Evolutionary conservation across 768 basidiomycete species (phyloP).

Genomic region (Xanthoconium stramineum): DNA sequence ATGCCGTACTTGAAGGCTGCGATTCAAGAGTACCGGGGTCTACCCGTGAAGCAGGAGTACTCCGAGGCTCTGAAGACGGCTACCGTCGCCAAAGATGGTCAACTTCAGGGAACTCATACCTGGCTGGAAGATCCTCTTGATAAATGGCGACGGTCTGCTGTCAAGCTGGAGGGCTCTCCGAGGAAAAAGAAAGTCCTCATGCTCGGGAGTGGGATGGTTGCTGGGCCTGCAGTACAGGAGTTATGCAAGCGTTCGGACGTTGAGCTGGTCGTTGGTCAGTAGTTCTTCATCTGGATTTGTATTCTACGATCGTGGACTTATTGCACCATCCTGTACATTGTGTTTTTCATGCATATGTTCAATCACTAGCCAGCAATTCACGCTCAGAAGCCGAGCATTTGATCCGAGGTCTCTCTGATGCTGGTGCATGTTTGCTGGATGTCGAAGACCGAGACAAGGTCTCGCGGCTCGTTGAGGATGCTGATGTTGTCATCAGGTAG

Average conservation of each 20-base stretch:
- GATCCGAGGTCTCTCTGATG: slow-evolving; percentile 43
- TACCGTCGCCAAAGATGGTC: slow-evolving; percentile 63
- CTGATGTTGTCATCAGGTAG: slow-evolving; percentile 85
- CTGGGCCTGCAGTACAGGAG: slow-evolving; percentile 80
- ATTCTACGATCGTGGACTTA: slow-evolving; percentile 13
- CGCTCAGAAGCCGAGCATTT: slow-evolving; percentile 53
- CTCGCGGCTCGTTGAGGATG: slow-evolving; percentile 48
- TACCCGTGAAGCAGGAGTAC: slow-evolving; percentile 25
- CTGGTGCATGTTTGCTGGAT: slow-evolving; percentile 56
- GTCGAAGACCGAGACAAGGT: slow-evolving; percentile 49
- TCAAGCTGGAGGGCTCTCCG: slow-evolving; percentile 1
- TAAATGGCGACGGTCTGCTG: slow-evolving; percentile 33
- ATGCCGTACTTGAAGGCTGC: slow-evolving; percentile 65
- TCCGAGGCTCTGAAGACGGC: slow-evolving; percentile 58
- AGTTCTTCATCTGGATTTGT: slow-evolving; percentile 2
- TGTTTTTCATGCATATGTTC: slow-evolving; percentile 2
- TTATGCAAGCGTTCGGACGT: slow-evolving; percentile 62
- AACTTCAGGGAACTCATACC: slow-evolving; percentile 47
- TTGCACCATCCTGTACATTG: slow-evolving; percentile 10
- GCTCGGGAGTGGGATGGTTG: slow-evolving; percentile 95
- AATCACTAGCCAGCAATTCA: slow-evolving; percentile 66
- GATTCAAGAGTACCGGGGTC: slow-evolving; percentile 40
- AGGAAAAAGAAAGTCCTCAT: slow-evolving; percentile 69
- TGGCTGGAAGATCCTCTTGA: slow-evolving; percentile 59
- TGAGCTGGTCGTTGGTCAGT: slow-evolving; percentile 74